Evolutionary conservation across 257 asterid species (phyloP), one percentile per base, ranked within the genome.

Genomic region (Nicotiana attenuata): DNA sequence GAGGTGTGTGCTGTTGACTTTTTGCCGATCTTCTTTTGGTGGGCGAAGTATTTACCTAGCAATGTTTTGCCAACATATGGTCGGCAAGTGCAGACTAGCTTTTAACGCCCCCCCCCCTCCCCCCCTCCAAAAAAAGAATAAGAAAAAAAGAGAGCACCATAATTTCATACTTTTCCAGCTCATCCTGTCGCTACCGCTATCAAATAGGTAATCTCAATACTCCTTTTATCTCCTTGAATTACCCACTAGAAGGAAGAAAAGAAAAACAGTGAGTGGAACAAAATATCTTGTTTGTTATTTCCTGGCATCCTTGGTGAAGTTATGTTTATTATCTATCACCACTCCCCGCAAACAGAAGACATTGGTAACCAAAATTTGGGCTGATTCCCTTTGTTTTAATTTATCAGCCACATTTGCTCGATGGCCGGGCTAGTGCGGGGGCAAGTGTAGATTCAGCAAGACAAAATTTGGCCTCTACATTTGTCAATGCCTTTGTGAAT

Each of bases 401-500:
- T 84, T 63, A 65, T 85, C 88, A 95, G 99, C 97, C 99, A 78
- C 99, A 94, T 88, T 88, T 96, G 84, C 89, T 96, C 78, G 99
- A 92, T 63, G 98, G 99, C 41, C 96, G 98, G 68, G 98, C 97
- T 75, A 88, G 97, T 85, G 92, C 92, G 26, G 97, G 96, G 24
- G 95, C 96, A 60, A 90, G 90, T 80, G 97, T 94, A 84, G 98
- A 96, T 86, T 96, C 99, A 55, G 99, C 99, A 67, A 87, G 97
- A 83, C 98, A 96, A 88, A 96, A 96, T 82, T 87, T 96, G 92
- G 99, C 99, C 38, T 97, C 98, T 22, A 96, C 99, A 35, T 96
- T 94, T 87, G 98, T 96, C 65, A 96, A 96, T 80, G 99, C 99
- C 20, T 96, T 96, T 84, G 99, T 96, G 16, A 96, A 96, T 90